These are phyloP conservation scores for Stropharia rugosoannulata DNA, from an alignment of 768 basidiomycete species.

Conservation along the genomic window DNA sequence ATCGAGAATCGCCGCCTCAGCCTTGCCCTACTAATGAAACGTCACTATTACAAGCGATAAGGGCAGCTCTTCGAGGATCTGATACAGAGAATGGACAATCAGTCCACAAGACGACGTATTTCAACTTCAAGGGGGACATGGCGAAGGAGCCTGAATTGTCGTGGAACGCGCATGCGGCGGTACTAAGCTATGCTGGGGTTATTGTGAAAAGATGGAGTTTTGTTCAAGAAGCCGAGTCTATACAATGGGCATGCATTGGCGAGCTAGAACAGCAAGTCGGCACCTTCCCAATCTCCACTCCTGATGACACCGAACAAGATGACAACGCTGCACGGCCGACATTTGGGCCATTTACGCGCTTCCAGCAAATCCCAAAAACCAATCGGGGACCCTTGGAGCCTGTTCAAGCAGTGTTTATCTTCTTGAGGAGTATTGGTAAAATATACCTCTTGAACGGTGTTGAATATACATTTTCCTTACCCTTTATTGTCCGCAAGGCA, in stretches of 20 bases:
- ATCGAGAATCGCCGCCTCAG: slow-evolving; percentile 23
- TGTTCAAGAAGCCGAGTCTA: slow-evolving; percentile 62
- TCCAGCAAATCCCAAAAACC: slow-evolving; percentile 37
- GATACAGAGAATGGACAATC: slow-evolving; percentile 39
- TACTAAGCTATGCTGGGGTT: slow-evolving; percentile 66
- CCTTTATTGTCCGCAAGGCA: slow-evolving; percentile 76
- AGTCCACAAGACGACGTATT: slow-evolving; percentile 41
- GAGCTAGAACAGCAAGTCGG: slow-evolving; percentile 47
- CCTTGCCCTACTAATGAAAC: slow-evolving; percentile 26
- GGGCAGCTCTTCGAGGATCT: slow-evolving; percentile 56
- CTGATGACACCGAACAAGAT: slow-evolving; percentile 30
- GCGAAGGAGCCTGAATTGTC: slow-evolving; percentile 59
- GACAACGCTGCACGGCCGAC: slow-evolving; percentile 32
- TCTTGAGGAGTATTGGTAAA: slow-evolving; percentile 71
- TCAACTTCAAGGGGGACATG: slow-evolving; percentile 36
- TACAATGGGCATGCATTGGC: slow-evolving; percentile 82
- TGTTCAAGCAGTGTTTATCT: slow-evolving; percentile 70
- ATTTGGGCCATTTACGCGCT: slow-evolving; percentile 54
- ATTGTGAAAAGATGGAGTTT: slow-evolving; percentile 77
- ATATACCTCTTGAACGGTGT: slow-evolving; percentile 70
- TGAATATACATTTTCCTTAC: slow-evolving; percentile 77
- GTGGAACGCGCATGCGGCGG: slow-evolving; percentile 66
- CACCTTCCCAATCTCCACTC: slow-evolving; percentile 24
- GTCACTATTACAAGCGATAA: slow-evolving; percentile 55
- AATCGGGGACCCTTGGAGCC: slow-evolving; percentile 31